Evolutionary conservation across 345 rosid species (phyloP), one percentile per base, ranked within the genome.

Genomic region (Murraya paniculata): DNA sequence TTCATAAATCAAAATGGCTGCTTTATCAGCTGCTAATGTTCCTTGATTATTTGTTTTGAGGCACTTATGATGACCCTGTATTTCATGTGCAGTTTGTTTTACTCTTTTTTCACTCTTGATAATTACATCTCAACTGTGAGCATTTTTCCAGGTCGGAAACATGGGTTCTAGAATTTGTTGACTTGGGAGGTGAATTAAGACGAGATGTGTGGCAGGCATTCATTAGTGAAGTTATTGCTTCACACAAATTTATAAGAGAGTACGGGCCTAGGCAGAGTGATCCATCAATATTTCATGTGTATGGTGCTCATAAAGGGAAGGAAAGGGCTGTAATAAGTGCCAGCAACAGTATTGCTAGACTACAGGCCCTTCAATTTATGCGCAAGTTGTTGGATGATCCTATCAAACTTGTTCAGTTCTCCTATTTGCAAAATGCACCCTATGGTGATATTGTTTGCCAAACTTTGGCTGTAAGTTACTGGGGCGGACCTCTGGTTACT

Each of bases 101-200:
- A 60, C 10, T 59, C 56, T 62, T 66, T 10, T 33, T 31, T 35
- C 41, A 31, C 31, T 3, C 10, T 36, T 39, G 53, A 25, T 27
- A 31, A 71, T 76, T 13, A 60, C 60, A 25, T 64, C 28, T 72
- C 50, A 74, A 62, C 55, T 76, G 5, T 73, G 14, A 9, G 35
- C 68, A 68, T 38, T 80, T 48, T 66, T 60, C 84, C 86, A 95
- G 98, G 85, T 85, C 89, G 74, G 88, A 88, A 74, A 84, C 79
- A 36, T 96, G 98, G 98, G 89, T 91, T 75, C 83, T 96, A 78
- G 99, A 96, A 88, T 96, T 96, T 80, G 98, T 96, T 80, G 98
- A 96, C 82, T 85, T 96, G 82, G 99, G 99, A 75, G 93, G 97
- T 77, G 99, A 96, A 80, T 78, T 89, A 81, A 89, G 99, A 89